Percentiles rank a stretch among this genome's conserved stretches.
Evolutionary conservation across 371 early-diverging fungal genomes (phyloP).

Genomic region (Mucor saturninus): DNA sequence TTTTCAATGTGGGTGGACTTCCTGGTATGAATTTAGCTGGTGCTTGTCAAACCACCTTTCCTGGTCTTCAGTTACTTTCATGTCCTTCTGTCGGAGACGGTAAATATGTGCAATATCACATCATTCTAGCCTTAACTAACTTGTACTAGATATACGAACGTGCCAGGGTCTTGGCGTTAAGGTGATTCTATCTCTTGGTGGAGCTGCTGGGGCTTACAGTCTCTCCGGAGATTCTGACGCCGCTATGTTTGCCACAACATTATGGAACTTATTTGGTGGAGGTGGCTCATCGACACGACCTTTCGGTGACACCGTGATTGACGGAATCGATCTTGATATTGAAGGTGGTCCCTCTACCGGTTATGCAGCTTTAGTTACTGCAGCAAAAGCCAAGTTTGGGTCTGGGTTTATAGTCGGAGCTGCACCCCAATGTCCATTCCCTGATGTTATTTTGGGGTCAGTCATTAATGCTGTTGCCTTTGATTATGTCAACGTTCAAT

Average conservation of each 20-base stretch:
- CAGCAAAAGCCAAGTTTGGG: constrained; percentile 55
- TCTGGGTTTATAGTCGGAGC: constrained; percentile 58
- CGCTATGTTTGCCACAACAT: constrained; percentile 56
- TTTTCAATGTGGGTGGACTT: constrained; percentile 54
- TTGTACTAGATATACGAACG: constrained; percentile 56
- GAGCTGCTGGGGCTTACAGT: constrained; percentile 68
- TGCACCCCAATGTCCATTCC: constrained; percentile 80
- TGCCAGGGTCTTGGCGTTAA: constrained; percentile 70
- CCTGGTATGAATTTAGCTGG: constrained; percentile 65
- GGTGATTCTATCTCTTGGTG: constrained; percentile 71
- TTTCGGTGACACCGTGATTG: constrained; percentile 62
- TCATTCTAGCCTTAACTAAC: background rate
- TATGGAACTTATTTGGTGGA: constrained; percentile 69
- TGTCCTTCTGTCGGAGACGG: constrained; percentile 65
- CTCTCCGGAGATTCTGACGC: constrained; percentile 56
- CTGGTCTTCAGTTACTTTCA: constrained; percentile 55
- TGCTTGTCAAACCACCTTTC: constrained; percentile 59
- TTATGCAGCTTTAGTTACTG: constrained; percentile 39
- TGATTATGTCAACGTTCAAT: constrained; percentile 72
- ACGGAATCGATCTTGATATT: constrained; percentile 78
- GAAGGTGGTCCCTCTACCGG: constrained; percentile 63
- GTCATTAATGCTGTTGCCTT: constrained; percentile 51
- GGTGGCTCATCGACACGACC: constrained; percentile 59
- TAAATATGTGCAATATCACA: constrained; percentile 2
- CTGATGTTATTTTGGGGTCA: constrained; percentile 58